A percentile compares a stretch with the other conserved stretches of the same genome.
phyloP scores from a whole-genome alignment of 495 filamentous ascomycete species.

The Tetracladium setigerum region DNA sequence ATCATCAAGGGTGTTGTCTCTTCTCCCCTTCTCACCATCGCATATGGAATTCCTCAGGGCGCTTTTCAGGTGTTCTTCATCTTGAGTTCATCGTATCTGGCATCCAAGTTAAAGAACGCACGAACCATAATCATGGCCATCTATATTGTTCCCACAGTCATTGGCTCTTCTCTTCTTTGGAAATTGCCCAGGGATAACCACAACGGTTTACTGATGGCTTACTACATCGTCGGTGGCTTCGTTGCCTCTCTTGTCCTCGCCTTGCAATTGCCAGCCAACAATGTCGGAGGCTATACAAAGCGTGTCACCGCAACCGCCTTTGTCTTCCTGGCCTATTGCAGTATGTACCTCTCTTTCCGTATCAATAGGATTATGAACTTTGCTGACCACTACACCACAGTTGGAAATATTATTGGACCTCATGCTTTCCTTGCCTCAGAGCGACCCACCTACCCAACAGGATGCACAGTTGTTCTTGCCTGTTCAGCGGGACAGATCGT shows the following conservation, averaged over 20 bases:
- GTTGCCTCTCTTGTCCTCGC: slow-evolving; percentile 33
- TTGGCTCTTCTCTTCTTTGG: slow-evolving; percentile 31
- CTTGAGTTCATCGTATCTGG: slow-evolving; percentile 27
- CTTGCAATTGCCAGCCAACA: slow-evolving; percentile 34
- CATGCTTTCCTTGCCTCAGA: slow-evolving; percentile 23
- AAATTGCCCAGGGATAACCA: slow-evolving; percentile 25
- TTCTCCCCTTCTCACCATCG: slow-evolving; percentile 44
- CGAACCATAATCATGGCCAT: slow-evolving; percentile 27
- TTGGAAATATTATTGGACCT: slow-evolving; percentile 28
- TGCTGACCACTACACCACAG: slow-evolving; percentile 22
- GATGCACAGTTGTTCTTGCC: slow-evolving; percentile 20
- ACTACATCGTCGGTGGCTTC: slow-evolving; percentile 33
- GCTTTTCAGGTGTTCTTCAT: slow-evolving; percentile 33
- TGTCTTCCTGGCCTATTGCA: slow-evolving; percentile 24
- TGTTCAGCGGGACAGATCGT: background rate
- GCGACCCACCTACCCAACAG: slow-evolving; percentile 16
- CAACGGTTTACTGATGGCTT: slow-evolving; percentile 31
- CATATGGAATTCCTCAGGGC: slow-evolving; percentile 32
- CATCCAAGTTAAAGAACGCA: slow-evolving; percentile 15
- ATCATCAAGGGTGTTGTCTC: slow-evolving; percentile 58
- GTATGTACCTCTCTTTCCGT: too few species aligned
- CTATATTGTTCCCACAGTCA: slow-evolving; percentile 29
- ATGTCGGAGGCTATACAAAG: slow-evolving; percentile 35
- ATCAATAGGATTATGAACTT: too few species aligned
- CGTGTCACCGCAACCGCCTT: slow-evolving; percentile 31